Evolutionary conservation across 31 red algal species (phyloP).

Genomic region (Endocladia muricata): DNA sequence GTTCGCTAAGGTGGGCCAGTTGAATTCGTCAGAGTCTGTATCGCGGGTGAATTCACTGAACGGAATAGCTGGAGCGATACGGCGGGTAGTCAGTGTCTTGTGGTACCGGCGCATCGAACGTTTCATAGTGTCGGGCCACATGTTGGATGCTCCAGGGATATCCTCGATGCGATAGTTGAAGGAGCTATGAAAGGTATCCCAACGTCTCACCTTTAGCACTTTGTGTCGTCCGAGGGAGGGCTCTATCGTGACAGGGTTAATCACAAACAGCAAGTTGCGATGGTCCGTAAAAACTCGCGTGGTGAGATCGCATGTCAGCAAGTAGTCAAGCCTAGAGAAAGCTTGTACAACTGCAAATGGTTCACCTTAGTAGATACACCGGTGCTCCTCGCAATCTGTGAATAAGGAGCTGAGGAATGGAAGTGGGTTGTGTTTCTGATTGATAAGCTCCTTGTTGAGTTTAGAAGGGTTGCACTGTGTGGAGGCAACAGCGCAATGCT

Average conservation of each 20-base stretch:
- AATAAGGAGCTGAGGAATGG: slow-evolving; percentile 1
- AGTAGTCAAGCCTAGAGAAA: slow-evolving; percentile 1
- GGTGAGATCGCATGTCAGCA: neutral
- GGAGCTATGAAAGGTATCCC: neutral
- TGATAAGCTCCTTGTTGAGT: neutral
- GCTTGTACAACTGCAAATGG: neutral
- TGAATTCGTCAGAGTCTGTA: neutral
- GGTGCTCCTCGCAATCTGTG: slow-evolving; percentile 6
- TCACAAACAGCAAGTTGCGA: slow-evolving; percentile 5
- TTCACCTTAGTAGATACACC: slow-evolving; percentile 2
- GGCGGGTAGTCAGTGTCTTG: neutral
- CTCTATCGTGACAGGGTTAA: neutral
- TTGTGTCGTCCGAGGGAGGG: slow-evolving; percentile 7
- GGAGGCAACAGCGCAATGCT: slow-evolving; percentile 1
- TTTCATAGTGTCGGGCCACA: slow-evolving; percentile 11
- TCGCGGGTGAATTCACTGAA: slow-evolving; percentile 11
- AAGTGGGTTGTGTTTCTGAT: neutral
- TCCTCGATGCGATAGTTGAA: slow-evolving; percentile 13
- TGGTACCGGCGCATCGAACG: neutral
- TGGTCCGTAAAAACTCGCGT: slow-evolving; percentile 4
- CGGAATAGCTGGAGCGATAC: neutral
- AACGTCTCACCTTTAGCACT: neutral
- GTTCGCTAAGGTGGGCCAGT: neutral
- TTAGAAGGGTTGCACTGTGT: neutral
- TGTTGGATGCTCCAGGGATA: neutral